phyloP scores from a whole-genome alignment of 2,329 filamentous ascomycete species.

The Remersonia thermophila region DNA sequence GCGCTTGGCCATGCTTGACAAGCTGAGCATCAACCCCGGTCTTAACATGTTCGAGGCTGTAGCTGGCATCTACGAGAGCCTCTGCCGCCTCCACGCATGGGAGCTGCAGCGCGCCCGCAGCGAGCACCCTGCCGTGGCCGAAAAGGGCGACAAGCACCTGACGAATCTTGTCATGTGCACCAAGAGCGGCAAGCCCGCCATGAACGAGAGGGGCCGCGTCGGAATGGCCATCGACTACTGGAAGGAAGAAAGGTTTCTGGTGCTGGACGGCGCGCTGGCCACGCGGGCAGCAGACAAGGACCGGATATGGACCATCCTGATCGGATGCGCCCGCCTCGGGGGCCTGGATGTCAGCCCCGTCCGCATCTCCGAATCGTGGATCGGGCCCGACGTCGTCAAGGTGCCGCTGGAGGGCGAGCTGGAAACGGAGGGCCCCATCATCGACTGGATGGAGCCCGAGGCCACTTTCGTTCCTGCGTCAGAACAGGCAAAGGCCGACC shows the following conservation, averaged over 20 bases:
- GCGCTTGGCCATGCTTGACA: constrained; percentile 56
- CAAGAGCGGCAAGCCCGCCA: constrained; percentile 55
- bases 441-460: constrained; percentile 64
- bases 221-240: constrained; percentile 69
- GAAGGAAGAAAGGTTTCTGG: constrained; percentile 47
- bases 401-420: constrained; percentile 33
- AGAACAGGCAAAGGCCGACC: constrained; percentile 12
- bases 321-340: constrained; percentile 48
- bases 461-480: constrained; percentile 42
- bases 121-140: constrained; percentile 32
- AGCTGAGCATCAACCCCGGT: constrained; percentile 53
- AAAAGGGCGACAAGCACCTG: constrained; percentile 36
- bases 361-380: constrained; percentile 62
- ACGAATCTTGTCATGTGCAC: constrained; percentile 53
- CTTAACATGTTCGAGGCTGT: constrained; percentile 70
- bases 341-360: constrained; percentile 43
- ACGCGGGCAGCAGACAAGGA: constrained; percentile 28
- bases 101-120: constrained; percentile 46
- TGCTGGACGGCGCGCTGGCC: constrained; percentile 25
- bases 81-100: constrained; percentile 58
- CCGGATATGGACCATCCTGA: constrained; percentile 52
- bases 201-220: constrained; percentile 55
- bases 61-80: constrained; percentile 57
- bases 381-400: constrained; percentile 55
- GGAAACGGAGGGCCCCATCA: constrained; percentile 26